Percentiles rank a stretch among this genome's conserved stretches.
Evolutionary conservation across 2,329 filamentous ascomycete species (phyloP).

Genomic region (Lizonia empirigonia): DNA sequence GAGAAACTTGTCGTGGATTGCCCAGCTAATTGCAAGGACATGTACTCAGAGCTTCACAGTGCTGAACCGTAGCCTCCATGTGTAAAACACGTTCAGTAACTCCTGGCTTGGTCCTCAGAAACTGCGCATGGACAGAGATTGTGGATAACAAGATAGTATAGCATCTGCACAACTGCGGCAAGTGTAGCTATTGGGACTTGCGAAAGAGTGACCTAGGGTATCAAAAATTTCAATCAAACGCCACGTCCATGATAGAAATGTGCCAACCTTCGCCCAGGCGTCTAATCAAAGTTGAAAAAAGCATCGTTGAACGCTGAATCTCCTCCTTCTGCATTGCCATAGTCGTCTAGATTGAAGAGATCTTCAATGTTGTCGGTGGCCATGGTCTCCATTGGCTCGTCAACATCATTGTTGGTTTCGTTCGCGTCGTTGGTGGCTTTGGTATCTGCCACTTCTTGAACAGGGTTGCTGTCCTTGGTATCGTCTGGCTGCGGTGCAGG

Average conservation of each 20-base stretch:
- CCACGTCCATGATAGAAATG: no score
- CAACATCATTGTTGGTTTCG: constrained; percentile 7
- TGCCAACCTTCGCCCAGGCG: background rate
- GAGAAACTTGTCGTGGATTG: no score
- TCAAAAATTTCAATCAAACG: no score
- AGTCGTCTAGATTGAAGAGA: constrained; percentile 44
- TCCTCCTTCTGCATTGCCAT: constrained; percentile 36
- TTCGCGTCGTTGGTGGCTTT: constrained; percentile 3
- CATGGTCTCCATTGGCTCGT: constrained; percentile 40
- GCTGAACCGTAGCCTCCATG: no score
- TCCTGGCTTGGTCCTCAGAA: no score
- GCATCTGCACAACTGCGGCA: no score
- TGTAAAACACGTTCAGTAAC: no score
- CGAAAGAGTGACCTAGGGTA: background rate
- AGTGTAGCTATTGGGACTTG: background rate
- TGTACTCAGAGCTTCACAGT: no score
- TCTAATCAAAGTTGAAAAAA: constrained; percentile 44
- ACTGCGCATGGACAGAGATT: no score
- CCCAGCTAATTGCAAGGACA: no score
- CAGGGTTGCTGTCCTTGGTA: constrained; percentile 6
- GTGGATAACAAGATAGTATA: no score
- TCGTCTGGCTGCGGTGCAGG: constrained; percentile 1
- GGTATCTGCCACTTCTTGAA: constrained; percentile 2
- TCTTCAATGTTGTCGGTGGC: constrained; percentile 42
- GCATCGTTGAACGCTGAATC: constrained; percentile 48